A percentile compares a stretch with the other conserved stretches of the same genome.
phyloP scores from a whole-genome alignment of 2,329 filamentous ascomycete species.

The Ascochyta clinopodiicola region DNA sequence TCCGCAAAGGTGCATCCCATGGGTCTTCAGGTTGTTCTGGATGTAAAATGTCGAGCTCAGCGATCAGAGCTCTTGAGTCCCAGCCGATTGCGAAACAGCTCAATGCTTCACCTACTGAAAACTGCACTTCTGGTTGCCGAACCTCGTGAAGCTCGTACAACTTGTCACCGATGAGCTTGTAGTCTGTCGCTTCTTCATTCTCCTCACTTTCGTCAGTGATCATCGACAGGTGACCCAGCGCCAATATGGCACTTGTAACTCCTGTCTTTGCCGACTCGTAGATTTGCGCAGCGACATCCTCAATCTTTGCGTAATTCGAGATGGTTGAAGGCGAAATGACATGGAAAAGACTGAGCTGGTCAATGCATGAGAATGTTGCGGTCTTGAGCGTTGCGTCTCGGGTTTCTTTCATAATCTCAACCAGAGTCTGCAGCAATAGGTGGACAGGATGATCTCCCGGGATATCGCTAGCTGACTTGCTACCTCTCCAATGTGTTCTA shows the following conservation, averaged over 20 bases:
- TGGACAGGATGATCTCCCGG: conserved; percentile 48
- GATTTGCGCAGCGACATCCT: conserved; percentile 67
- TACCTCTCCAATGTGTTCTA: conserved; percentile 60
- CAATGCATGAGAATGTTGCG: conserved; percentile 63
- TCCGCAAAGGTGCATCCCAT: conserved; percentile 38
- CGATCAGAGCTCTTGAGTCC: conserved; percentile 78
- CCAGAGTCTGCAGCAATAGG: conserved; percentile 52
- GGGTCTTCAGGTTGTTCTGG: conserved; percentile 47
- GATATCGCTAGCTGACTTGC: conserved; percentile 21
- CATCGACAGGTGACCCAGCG: conserved; percentile 78
- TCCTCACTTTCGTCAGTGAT: conserved; percentile 56
- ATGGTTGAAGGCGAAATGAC: conserved; percentile 56
- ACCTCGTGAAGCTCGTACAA: conserved; percentile 83
- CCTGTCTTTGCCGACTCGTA: conserved; percentile 75
- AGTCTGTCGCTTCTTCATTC: conserved; percentile 39
- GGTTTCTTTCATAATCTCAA: conserved; percentile 61
- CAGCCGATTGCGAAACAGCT: conserved; percentile 79
- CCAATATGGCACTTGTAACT: conserved; percentile 80
- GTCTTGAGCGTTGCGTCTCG: conserved; percentile 65
- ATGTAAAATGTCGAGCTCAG: conserved; percentile 76
- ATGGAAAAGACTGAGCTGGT: conserved; percentile 67
- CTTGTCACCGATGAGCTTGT: conserved; percentile 67
- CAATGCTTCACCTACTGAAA: conserved; percentile 87
- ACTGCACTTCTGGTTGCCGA: conserved; percentile 85
- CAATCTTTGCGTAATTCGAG: conserved; percentile 44